A percentile compares a stretch with the other conserved stretches of the same genome.
These are phyloP conservation scores for Nitzschia sp. DNA, from an alignment of 108 stramenopile species.

Conservation along the genomic window DNA sequence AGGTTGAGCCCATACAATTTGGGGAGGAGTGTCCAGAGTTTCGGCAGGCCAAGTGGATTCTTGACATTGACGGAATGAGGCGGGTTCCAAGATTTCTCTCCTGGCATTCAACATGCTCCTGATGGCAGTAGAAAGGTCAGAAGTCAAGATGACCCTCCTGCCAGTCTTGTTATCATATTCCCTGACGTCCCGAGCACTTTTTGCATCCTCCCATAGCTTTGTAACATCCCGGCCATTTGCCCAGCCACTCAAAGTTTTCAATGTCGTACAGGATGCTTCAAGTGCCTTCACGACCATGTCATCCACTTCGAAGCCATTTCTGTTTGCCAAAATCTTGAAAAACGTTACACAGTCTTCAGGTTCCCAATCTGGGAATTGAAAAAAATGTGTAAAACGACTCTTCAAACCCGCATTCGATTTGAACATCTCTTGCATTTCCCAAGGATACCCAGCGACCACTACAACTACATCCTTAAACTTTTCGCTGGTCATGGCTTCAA, in stretches of 20 bases:
- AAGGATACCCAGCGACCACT: conserved; percentile 54
- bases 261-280: not conserved
- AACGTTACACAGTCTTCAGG: conserved; percentile 35
- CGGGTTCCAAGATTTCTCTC: not conserved
- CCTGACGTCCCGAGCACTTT: conserved; percentile 10
- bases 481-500: conserved; percentile 48
- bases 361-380: conserved; percentile 46
- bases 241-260: conserved; percentile 6
- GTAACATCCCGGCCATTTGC: conserved; percentile 27
- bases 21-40: not conserved
- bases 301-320: not conserved
- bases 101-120: not conserved
- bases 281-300: not conserved
- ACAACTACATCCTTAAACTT: conserved; percentile 40
- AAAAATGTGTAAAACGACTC: conserved; percentile 40
- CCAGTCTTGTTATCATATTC: conserved; percentile 2
- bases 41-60: not conserved
- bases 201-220: conserved; percentile 23
- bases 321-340: conserved; percentile 7
- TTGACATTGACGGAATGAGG: not conserved
- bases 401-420: conserved; percentile 48
- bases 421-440: conserved; percentile 52
- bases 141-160: not conserved
- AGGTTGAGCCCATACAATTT: not conserved
- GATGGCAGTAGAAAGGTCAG: not conserved